Percentiles rank a stretch among this genome's conserved stretches.
Evolutionary conservation across 2,329 filamentous ascomycete species (phyloP).

Genomic region (Apiospora malaysiana): DNA sequence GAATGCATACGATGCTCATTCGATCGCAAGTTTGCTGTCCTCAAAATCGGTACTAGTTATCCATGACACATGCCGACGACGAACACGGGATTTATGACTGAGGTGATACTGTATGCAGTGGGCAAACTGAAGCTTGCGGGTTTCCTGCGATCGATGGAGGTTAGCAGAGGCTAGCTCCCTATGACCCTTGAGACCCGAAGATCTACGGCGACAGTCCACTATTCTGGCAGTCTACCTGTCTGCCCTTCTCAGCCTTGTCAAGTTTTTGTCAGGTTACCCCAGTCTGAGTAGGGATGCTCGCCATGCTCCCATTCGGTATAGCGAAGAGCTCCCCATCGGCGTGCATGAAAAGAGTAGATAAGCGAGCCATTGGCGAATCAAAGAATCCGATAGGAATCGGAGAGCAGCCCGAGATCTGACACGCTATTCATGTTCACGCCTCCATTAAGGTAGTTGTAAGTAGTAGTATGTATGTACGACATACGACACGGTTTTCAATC

Average conservation of each 20-base stretch:
- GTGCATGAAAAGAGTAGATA: not conserved
- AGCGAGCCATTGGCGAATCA: not conserved
- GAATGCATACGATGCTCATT: not conserved
- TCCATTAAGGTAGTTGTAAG: too few relatives aligned
- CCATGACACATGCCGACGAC: not conserved
- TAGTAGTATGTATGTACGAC: too few relatives aligned
- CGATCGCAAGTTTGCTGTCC: not conserved
- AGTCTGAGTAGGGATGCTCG: not conserved
- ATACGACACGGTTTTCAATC: not conserved
- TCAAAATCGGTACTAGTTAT: not conserved
- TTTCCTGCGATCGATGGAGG: not conserved
- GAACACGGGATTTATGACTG: not conserved
- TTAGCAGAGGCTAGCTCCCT: conserved; percentile 20
- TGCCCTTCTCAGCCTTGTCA: not conserved
- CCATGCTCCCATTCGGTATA: not conserved
- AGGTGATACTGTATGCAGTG: too few relatives aligned
- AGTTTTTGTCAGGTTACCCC: not conserved
- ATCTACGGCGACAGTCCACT: conserved; percentile 2
- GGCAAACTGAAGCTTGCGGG: not conserved
- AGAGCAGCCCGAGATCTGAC: not conserved
- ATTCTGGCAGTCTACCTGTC: not conserved
- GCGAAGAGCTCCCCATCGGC: not conserved
- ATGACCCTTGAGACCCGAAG: not conserved
- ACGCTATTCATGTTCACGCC: not conserved
- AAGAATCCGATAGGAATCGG: not conserved